Conservation (phyloP, 1,139 yeast species). For the Sugiyamaella japonica region DNA sequence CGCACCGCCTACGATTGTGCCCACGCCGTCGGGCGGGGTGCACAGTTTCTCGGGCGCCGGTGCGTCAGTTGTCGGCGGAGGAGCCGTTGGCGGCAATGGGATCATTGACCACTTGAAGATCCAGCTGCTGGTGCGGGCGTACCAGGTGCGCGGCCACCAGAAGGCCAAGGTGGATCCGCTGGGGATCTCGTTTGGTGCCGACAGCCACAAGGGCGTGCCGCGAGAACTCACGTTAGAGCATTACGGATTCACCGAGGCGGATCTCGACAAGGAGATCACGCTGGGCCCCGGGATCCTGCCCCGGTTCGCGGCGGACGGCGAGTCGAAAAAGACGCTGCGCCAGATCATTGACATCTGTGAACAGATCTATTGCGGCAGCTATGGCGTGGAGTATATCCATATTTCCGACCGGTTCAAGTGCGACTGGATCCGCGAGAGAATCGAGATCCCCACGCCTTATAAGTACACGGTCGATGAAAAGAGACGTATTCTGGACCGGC, state of each 20-base stretch:
- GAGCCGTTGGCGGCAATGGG: slow-evolving; percentile 42
- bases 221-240: slow-evolving; percentile 87
- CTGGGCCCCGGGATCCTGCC: slow-evolving; percentile 98
- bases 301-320: slow-evolving; percentile 71
- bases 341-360: slow-evolving; percentile 82
- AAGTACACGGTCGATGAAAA: slow-evolving; percentile 84
- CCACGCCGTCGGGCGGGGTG: slow-evolving; percentile 69
- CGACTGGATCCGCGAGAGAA: slow-evolving; percentile 97
- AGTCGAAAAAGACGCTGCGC: slow-evolving; percentile 59
- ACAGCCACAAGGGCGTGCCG: slow-evolving; percentile 59
- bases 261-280: slow-evolving; percentile 77
- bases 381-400: slow-evolving; percentile 95
- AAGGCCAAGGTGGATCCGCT: slow-evolving; percentile 95
- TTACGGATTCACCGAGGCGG: slow-evolving; percentile 87
- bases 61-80: slow-evolving; percentile 40
- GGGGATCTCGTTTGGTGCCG: slow-evolving; percentile 73
- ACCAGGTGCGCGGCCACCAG: slow-evolving; percentile 97
- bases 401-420: slow-evolving; percentile 94
- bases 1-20: slow-evolving; percentile 89
- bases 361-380: slow-evolving; percentile 78
- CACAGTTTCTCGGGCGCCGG: slow-evolving; percentile 37
- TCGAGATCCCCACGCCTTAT: slow-evolving; percentile 89
- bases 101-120: slow-evolving; percentile 90
- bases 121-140: slow-evolving; percentile 94
- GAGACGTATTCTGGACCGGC: slow-evolving; percentile 93